Percentiles rank a stretch among this genome's conserved stretches.
Conservation (phyloP, 2,329 filamentous ascomycete species). For the Pseudogymnoascus sp. region DNA sequence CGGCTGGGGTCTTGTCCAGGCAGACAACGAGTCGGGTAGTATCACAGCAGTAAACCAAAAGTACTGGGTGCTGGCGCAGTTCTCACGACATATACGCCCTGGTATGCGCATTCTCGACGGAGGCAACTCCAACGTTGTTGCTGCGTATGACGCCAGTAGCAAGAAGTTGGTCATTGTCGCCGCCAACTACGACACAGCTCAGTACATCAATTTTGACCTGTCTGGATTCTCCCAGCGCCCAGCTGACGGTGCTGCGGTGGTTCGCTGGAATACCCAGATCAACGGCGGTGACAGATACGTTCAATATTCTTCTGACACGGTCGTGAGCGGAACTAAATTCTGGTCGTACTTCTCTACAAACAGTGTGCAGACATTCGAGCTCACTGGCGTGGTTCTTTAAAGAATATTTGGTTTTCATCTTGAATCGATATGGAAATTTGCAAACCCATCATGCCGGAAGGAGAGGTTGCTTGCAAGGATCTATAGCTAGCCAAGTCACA, state of each 20-base stretch:
- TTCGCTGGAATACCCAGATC: slow-evolving; percentile 32
- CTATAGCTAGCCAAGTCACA: not conserved
- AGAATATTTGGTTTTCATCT: not conserved
- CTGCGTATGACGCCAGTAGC: slow-evolving; percentile 31
- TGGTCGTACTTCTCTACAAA: slow-evolving; percentile 30
- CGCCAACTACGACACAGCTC: slow-evolving; percentile 32
- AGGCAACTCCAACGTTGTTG: slow-evolving; percentile 30
- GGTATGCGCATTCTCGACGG: slow-evolving; percentile 34
- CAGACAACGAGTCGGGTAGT: slow-evolving; percentile 29
- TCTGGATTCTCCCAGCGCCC: slow-evolving; percentile 23
- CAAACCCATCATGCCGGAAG: no score
- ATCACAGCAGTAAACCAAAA: slow-evolving; percentile 30
- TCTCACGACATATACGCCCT: slow-evolving; percentile 33
- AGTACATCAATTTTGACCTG: slow-evolving; percentile 35
- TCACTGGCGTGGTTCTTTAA: slow-evolving; percentile 14
- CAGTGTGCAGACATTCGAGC: slow-evolving; percentile 33
- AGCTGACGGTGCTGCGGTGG: slow-evolving; percentile 27
- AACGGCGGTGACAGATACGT: slow-evolving; percentile 31
- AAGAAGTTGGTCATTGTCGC: slow-evolving; percentile 33
- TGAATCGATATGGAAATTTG: not conserved
- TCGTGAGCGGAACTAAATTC: slow-evolving; percentile 30
- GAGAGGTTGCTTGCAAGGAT: not conserved
- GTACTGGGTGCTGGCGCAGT: slow-evolving; percentile 37
- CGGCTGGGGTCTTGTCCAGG: slow-evolving; percentile 36
- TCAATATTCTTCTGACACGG: slow-evolving; percentile 25